These are phyloP conservation scores for Dictyophora rubrovolvata DNA, from an alignment of 768 basidiomycete genomes.

Conservation along the genomic window DNA sequence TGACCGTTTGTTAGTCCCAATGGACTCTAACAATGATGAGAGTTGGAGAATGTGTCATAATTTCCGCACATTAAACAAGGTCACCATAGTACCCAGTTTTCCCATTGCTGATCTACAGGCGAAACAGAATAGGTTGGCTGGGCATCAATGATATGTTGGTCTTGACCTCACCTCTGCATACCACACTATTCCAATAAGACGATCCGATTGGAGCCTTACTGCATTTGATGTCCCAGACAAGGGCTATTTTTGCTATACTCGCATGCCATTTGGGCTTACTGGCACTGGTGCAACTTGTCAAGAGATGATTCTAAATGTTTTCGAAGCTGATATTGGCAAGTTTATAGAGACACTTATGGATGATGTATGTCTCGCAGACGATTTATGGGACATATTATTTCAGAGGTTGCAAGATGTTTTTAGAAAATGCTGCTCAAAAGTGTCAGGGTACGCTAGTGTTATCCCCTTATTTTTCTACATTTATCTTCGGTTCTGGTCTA, in stretches of 20 bases:
- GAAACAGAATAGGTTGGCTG: slow-evolving; percentile 28
- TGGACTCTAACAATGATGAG: too few relatives aligned
- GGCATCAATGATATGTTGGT: slow-evolving; percentile 25
- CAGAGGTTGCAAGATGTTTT: slow-evolving; percentile 20
- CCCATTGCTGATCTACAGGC: slow-evolving; percentile 26
- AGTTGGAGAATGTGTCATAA: slow-evolving; percentile 29
- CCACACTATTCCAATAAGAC: slow-evolving; percentile 5
- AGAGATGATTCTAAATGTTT: slow-evolving; percentile 13
- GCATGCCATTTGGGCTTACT: slow-evolving; percentile 13
- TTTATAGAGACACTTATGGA: slow-evolving; percentile 11
- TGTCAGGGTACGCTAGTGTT: too few relatives aligned
- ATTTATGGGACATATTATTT: slow-evolving; percentile 23
- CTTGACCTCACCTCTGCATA: slow-evolving; percentile 10
- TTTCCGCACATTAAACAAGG: slow-evolving; percentile 23
- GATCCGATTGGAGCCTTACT: not conserved
- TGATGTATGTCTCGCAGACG: slow-evolving; percentile 25
- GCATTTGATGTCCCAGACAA: slow-evolving; percentile 6
- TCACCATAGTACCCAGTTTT: slow-evolving; percentile 13
- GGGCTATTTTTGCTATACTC: slow-evolving; percentile 9
- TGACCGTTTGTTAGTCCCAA: too few relatives aligned
- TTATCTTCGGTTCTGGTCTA: too few relatives aligned
- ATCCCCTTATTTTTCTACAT: too few relatives aligned
- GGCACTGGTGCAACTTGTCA: slow-evolving; percentile 13
- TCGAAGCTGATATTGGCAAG: slow-evolving; percentile 10
- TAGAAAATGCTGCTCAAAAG: slow-evolving; percentile 15